Evolutionary conservation across 352 stramenopile genomes (phyloP).

Genomic region (Phytopythium delawarense): DNA sequence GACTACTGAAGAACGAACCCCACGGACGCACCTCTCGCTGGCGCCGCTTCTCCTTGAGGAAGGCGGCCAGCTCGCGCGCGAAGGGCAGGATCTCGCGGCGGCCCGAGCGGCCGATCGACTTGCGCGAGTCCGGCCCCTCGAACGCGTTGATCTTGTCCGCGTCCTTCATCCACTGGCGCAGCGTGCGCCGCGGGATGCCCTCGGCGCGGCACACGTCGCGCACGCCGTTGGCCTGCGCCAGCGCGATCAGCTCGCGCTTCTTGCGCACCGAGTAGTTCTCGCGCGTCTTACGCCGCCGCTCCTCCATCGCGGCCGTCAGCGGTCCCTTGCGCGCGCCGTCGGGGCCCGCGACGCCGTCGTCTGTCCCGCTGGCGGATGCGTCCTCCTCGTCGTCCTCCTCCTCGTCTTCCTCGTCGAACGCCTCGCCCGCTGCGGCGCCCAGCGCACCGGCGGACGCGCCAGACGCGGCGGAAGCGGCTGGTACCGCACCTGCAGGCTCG

Average conservation of each 20-base stretch:
- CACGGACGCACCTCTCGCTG: conserved; percentile 6
- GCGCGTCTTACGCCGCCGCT: conserved; percentile 17
- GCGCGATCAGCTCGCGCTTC: conserved; percentile 39
- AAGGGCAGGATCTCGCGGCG: conserved; percentile 35
- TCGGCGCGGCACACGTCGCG: conserved; percentile 34
- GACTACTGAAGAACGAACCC: too few relatives aligned
- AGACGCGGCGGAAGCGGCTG: neutral
- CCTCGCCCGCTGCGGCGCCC: conserved; percentile 5
- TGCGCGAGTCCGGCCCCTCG: conserved; percentile 28
- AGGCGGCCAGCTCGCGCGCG: conserved; percentile 21
- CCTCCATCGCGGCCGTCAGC: neutral
- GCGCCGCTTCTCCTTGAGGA: conserved; percentile 20
- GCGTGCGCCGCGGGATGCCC: conserved; percentile 29
- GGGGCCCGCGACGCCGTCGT: neutral
- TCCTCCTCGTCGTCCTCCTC: neutral
- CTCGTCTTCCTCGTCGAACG: conserved; percentile 4
- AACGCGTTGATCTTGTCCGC: conserved; percentile 45
- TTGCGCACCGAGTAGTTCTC: conserved; percentile 41
- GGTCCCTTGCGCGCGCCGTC: neutral
- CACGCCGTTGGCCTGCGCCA: conserved; percentile 27
- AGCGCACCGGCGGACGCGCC: neutral
- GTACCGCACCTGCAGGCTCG: neutral
- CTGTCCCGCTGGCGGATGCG: neutral
- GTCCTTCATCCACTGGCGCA: conserved; percentile 39
- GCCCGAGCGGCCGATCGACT: conserved; percentile 37